Percentiles rank a stretch among this genome's conserved stretches.
Conservation (phyloP, 1,139 yeast genomes). For the Saccharomyces hybrid region DNA sequence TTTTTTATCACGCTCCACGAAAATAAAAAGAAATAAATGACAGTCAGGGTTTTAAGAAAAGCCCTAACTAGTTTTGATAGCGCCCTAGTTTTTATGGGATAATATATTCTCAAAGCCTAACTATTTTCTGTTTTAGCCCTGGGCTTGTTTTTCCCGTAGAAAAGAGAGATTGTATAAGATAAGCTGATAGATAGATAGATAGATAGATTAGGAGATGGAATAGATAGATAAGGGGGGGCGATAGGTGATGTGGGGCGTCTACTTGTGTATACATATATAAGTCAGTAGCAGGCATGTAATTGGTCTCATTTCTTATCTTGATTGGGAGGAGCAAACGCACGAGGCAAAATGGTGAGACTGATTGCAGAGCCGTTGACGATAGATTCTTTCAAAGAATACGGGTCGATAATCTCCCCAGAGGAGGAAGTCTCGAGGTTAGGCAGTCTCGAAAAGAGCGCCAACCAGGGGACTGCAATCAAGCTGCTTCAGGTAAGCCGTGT, state of each 20-base stretch:
- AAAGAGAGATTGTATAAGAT: not conserved
- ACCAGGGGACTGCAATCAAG: constrained; percentile 90
- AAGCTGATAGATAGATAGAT: not conserved
- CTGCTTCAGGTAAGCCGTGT: constrained; percentile 66
- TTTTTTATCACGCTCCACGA: not conserved
- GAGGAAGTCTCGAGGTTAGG: constrained; percentile 40
- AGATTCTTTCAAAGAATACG: constrained; percentile 42
- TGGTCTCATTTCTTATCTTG: not conserved
- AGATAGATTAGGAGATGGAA: not conserved
- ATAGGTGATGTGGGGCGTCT: not conserved
- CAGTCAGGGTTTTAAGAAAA: not conserved
- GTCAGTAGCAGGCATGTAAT: not conserved
- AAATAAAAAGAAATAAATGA: not conserved
- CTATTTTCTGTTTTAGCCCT: not conserved
- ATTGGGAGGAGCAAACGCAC: not conserved
- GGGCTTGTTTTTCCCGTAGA: not conserved
- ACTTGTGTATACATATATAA: not conserved
- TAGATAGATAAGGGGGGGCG: not conserved
- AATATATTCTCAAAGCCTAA: not conserved
- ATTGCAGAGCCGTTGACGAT: constrained; percentile 38
- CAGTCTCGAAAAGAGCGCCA: constrained; percentile 49
- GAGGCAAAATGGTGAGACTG: not conserved
- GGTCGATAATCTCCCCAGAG: constrained; percentile 48
- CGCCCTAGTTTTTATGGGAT: not conserved
- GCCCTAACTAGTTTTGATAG: not conserved